These are phyloP conservation scores for Ophiostoma triangulosporum DNA, from an alignment of 2,329 filamentous ascomycete genomes.

Conservation along the genomic window DNA sequence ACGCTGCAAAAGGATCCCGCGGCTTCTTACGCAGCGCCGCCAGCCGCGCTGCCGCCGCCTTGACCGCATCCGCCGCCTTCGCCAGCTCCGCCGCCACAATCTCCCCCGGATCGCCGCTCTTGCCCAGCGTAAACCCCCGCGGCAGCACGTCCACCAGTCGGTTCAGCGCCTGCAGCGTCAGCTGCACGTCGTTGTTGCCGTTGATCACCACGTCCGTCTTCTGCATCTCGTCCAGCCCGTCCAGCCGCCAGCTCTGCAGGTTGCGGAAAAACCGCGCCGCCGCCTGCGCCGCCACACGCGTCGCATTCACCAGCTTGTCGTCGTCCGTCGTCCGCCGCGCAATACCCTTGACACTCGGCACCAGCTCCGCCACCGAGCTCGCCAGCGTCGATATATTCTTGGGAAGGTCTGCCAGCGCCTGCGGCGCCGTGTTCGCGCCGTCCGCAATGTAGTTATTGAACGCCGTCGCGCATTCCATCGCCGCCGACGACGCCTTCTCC, in stretches of 20 bases:
- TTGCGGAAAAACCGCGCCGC: slow-evolving; percentile 92
- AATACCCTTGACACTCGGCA: slow-evolving; percentile 92
- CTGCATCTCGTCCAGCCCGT: slow-evolving; percentile 77
- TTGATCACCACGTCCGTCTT: slow-evolving; percentile 97
- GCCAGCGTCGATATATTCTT: slow-evolving; percentile 84
- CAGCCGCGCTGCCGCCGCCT: slow-evolving; percentile 76
- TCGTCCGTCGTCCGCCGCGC: slow-evolving; percentile 88
- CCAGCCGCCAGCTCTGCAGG: slow-evolving; percentile 84
- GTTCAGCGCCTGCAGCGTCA: slow-evolving; percentile 84
- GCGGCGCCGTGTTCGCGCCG: slow-evolving; percentile 67
- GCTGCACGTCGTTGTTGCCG: slow-evolving; percentile 90
- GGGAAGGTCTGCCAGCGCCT: slow-evolving; percentile 54
- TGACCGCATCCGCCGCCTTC: slow-evolving; percentile 91
- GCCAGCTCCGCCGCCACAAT: slow-evolving; percentile 82
- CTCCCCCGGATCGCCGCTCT: slow-evolving; percentile 78
- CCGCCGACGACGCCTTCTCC: slow-evolving; percentile 86
- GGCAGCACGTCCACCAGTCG: slow-evolving; percentile 88
- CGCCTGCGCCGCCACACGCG: slow-evolving; percentile 70
- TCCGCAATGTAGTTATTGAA: slow-evolving; percentile 99
- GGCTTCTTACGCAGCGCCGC: slow-evolving; percentile 92
- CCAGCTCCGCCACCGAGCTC: slow-evolving; percentile 81
- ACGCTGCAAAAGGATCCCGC: slow-evolving; percentile 88
- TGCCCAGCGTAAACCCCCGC: slow-evolving; percentile 71
- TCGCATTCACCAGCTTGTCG: slow-evolving; percentile 77
- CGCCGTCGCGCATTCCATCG: slow-evolving; percentile 92